Base-by-base conservation (phyloP, 2,329 filamentous ascomycete species). In the Ceratocystis lukuohia region DNA sequence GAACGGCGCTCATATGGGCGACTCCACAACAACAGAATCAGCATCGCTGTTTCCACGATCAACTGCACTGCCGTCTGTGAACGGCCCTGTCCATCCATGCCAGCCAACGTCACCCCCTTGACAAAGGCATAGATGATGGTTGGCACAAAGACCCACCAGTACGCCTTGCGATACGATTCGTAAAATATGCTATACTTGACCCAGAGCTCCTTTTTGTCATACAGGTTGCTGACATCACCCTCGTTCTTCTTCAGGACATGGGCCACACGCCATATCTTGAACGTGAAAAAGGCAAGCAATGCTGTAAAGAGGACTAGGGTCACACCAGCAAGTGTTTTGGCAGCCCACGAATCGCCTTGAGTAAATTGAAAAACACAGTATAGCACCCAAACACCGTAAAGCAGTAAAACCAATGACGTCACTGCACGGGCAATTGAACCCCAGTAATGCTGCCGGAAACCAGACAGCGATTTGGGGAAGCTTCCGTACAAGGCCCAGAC, bases 281-380 rank as follows among this genome's bases (percentile, higher is more conserved):
- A 91, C 0, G 84, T 86, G 75, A 96, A 97, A 76, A 89, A 95
- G 5, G 74, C 82, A n/a, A 99, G 79, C 46, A 96, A 75, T 17
- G 76, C 84, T 0, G 93, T 96, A 74, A 97, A 97, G 3, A 92
- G 72, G 1, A 76, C 84, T 1, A 97, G 82, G 0, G 91, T 96
- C 20, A 96, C 77, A 68, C 81, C 93, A 17, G 94, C 94, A 30
- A 97, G 84, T 0, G 82, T 71, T 75, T 95, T 94, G 59, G 91
- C 92, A 6, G 88, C 91, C 92, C 92, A 96, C 0, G 93, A 97
- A 75, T 97, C 94, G 68, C 93, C 92, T 53, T 87, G 83, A 1
- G 88, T 94, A 76, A 97, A 96, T 74, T 99, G 94, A 76, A 93
- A 97, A 69, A 99, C 84, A 75, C 93, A 97, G 77, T 96, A 97